Percentiles rank a stretch among this genome's conserved stretches.
Evolutionary conservation across 495 filamentous ascomycete genomes (phyloP).

Genomic region (Hypomontagnella submonticulosa): DNA sequence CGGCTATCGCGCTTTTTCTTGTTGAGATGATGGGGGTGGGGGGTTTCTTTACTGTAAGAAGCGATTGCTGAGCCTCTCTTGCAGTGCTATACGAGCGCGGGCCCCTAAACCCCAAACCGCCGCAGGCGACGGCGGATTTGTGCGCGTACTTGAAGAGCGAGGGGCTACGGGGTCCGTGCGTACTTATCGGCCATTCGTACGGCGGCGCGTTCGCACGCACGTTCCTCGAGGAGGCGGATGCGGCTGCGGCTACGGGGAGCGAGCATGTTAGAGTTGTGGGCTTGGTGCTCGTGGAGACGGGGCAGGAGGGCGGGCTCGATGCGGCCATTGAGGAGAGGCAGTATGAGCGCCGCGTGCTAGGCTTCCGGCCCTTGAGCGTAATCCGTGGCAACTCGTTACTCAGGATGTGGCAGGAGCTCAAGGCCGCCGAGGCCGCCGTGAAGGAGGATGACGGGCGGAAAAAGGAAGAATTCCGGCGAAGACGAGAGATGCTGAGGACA

Average conservation of each 20-base stretch:
- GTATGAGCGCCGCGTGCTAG: constrained; percentile 49
- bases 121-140: constrained; percentile 28
- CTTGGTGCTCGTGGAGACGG: constrained; percentile 50
- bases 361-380: constrained; percentile 49
- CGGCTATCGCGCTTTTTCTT: too few relatives aligned
- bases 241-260: neutral
- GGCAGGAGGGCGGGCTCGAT: constrained; percentile 56
- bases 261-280: constrained; percentile 19
- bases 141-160: constrained; percentile 25
- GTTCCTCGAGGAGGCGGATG: constrained; percentile 45
- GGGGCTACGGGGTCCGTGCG: constrained; percentile 53
- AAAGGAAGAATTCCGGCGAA: constrained; percentile 7
- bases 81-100: constrained; percentile 56
- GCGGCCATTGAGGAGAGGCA: constrained; percentile 54
- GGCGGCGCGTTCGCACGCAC: constrained; percentile 63
- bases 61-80: too few relatives aligned
- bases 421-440: constrained; percentile 17
- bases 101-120: constrained; percentile 28
- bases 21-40: too few relatives aligned
- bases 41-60: too few relatives aligned
- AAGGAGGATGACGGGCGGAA: constrained; percentile 8
- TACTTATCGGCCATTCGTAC: constrained; percentile 64
- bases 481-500: constrained; percentile 48
- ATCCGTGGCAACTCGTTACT: constrained; percentile 38
- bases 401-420: constrained; percentile 28